phyloP scores from a whole-genome alignment of 2,329 filamentous ascomycete species.

The Cercospora nicotianae region DNA sequence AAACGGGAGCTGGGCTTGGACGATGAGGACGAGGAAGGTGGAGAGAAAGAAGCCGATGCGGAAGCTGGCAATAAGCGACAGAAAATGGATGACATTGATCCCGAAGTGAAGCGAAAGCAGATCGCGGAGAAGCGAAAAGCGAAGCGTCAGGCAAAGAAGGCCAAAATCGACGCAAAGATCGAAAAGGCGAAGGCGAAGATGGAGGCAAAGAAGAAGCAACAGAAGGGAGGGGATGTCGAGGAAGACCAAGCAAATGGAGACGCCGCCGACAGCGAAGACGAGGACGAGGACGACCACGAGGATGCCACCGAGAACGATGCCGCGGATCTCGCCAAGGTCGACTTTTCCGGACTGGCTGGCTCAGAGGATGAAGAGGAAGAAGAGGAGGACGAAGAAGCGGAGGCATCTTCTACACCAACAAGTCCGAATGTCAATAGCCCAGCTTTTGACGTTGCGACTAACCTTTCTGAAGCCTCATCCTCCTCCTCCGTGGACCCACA shows the following conservation, averaged over 20 bases:
- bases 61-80: constrained; percentile 47
- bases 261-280: constrained; percentile 31
- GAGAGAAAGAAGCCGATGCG: constrained; percentile 41
- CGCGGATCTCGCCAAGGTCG: constrained; percentile 36
- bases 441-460: constrained; percentile 42
- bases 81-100: constrained; percentile 40
- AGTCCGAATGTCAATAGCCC: constrained; percentile 43
- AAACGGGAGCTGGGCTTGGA: constrained; percentile 65
- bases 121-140: constrained; percentile 47
- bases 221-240: constrained; percentile 29
- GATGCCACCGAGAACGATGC: constrained; percentile 28
- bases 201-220: constrained; percentile 35
- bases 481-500: constrained; percentile 49
- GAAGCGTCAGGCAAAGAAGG: constrained; percentile 49
- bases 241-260: constrained; percentile 35
- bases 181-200: constrained; percentile 43
- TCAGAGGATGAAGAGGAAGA: constrained; percentile 27
- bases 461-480: constrained; percentile 47
- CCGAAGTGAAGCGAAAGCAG: constrained; percentile 35
- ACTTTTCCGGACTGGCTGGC: constrained; percentile 36
- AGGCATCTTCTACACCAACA: constrained; percentile 40
- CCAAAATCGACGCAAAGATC: constrained; percentile 43
- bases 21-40: constrained; percentile 38
- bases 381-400: constrained; percentile 34
- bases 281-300: constrained; percentile 25